Conservation (phyloP, 1,139 yeast species). For the Yamadazyma conglobata region DNA sequence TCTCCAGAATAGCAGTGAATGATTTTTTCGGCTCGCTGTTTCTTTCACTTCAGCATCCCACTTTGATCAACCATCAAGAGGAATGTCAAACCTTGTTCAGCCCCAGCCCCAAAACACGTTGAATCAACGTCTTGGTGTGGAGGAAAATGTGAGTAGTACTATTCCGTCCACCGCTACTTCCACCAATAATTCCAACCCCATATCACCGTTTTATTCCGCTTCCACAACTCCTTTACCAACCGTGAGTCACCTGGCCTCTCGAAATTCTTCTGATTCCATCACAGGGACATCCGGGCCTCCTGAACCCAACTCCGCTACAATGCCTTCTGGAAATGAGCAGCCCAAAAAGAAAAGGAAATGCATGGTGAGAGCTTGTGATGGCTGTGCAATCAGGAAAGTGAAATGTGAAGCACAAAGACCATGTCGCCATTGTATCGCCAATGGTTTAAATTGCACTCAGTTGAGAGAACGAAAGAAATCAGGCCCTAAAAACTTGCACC, state of each 20-base stretch:
- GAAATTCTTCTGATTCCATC: no score
- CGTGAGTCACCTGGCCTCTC: no score
- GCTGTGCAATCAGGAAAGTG: constrained; percentile 43
- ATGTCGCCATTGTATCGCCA: constrained; percentile 37
- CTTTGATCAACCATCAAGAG: no score
- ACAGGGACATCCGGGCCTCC: not conserved
- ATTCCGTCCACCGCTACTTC: constrained; percentile 2
- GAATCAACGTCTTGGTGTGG: no score
- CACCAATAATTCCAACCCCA: constrained; percentile 1
- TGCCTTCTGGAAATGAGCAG: constrained; percentile 5
- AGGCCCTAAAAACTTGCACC: constrained; percentile 41
- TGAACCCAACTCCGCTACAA: not conserved
- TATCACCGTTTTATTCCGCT: no score
- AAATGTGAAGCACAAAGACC: constrained; percentile 40
- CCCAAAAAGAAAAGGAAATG: constrained; percentile 22
- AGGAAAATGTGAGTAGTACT: no score
- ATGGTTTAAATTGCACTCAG: constrained; percentile 36
- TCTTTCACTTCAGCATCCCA: no score
- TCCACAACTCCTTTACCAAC: constrained; percentile 1
- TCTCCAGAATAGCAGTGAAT: no score
- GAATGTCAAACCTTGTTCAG: no score
- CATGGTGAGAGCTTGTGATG: constrained; percentile 39
- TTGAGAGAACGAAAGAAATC: constrained; percentile 37
- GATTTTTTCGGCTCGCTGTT: no score
- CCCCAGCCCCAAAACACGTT: no score